phyloP scores from a whole-genome alignment of 176 grass and related monocot species.

The Saccharum spontaneum region DNA sequence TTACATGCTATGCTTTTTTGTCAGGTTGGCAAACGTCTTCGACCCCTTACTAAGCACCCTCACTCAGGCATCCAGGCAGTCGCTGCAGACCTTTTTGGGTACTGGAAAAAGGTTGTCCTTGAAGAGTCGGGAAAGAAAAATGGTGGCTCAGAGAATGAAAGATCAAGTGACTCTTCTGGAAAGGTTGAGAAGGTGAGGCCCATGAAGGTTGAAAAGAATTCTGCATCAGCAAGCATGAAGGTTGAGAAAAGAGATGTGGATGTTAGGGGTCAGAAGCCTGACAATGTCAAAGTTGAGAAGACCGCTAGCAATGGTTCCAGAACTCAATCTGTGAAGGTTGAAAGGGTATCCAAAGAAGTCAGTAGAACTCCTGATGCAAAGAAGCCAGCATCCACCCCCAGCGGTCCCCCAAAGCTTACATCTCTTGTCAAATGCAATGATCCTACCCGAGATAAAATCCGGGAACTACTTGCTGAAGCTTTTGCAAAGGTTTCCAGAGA shows the following conservation, averaged over 20 bases:
- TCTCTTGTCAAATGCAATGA: slow-evolving; percentile 77
- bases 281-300: slow-evolving; percentile 41
- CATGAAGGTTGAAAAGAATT: slow-evolving; percentile 44
- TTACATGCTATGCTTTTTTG: slow-evolving; percentile 20
- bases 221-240: slow-evolving; percentile 36
- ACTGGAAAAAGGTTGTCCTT: slow-evolving; percentile 88
- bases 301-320: slow-evolving; percentile 32
- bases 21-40: slow-evolving; percentile 79
- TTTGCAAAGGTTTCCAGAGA: slow-evolving; percentile 70
- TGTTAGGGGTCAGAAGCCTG: slow-evolving; percentile 27
- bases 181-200: slow-evolving; percentile 39
- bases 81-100: slow-evolving; percentile 63
- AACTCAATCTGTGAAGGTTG: slow-evolving; percentile 37
- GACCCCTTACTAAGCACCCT: slow-evolving; percentile 80
- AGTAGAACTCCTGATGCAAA: slow-evolving; percentile 33
- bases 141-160: slow-evolving; percentile 42
- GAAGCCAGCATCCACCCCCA: slow-evolving; percentile 42
- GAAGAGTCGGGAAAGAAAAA: slow-evolving; percentile 77
- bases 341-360: slow-evolving; percentile 40
- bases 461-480: slow-evolving; percentile 77
- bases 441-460: slow-evolving; percentile 57
- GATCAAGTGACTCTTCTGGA: slow-evolving; percentile 32
- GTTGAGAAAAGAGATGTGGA: slow-evolving; percentile 31
- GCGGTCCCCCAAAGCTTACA: slow-evolving; percentile 47
- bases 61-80: slow-evolving; percentile 58